phyloP scores from a whole-genome alignment of 495 filamentous ascomycete genomes.

The Penicillium cataractarum region DNA sequence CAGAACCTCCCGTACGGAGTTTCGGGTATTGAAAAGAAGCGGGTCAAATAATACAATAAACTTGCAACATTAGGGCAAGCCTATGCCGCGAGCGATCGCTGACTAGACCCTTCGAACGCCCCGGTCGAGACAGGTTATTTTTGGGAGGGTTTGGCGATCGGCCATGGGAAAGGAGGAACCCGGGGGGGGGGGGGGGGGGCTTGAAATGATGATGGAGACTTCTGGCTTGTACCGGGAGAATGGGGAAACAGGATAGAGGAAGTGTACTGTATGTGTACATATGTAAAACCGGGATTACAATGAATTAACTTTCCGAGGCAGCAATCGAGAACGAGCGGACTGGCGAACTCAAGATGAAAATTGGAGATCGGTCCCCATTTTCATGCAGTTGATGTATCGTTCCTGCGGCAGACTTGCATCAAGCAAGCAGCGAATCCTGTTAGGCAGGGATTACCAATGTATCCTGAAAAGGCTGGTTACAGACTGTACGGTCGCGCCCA shows the following conservation, averaged over 20 bases:
- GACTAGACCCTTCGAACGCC: conserved; percentile 25
- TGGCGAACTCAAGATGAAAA: conserved; percentile 3
- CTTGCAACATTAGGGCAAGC: conserved; percentile 31
- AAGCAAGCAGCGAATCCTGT: conserved; percentile 4
- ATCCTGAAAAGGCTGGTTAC: neutral
- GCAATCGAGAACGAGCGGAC: neutral
- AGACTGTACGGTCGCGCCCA: neutral
- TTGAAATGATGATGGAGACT: neutral
- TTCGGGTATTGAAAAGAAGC: conserved; percentile 17
- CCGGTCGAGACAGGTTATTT: conserved; percentile 29
- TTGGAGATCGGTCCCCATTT: conserved; percentile 11
- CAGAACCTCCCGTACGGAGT: neutral
- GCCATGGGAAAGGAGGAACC: neutral
- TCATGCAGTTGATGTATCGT: conserved; percentile 30
- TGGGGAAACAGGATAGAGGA: neutral
- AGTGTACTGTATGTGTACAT: neutral
- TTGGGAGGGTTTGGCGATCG: conserved; percentile 22
- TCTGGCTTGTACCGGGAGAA: neutral
- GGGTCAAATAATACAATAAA: conserved; percentile 29
- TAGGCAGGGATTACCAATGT: neutral
- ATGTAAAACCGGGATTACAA: too few relatives aligned
- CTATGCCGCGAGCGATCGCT: conserved; percentile 24
- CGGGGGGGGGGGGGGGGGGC: too few relatives aligned
- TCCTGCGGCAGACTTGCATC: conserved; percentile 20
- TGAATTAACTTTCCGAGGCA: neutral